Conservation (phyloP, 2,329 filamentous ascomycete genomes). For the Botrytis pseudocinerea region DNA sequence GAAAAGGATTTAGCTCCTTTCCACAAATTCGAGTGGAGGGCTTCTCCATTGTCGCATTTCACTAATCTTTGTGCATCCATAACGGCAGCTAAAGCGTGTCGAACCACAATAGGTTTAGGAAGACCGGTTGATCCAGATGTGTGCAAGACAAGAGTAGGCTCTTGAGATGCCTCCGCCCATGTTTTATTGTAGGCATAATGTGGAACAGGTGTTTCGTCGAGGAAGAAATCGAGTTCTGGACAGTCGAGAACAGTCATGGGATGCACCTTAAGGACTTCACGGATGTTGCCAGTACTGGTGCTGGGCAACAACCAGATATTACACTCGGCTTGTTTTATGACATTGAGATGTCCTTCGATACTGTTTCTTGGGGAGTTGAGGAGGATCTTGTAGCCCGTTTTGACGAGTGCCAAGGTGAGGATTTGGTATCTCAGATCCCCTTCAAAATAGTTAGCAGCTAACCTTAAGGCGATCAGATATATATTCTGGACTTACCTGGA, state of each 20-base stretch:
- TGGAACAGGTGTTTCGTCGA: conserved; percentile 19
- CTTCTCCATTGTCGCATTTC: neutral
- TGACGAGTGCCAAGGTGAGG: conserved; percentile 17
- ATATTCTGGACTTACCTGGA: conserved; percentile 14
- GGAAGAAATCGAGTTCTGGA: conserved; percentile 18
- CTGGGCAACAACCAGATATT: conserved; percentile 19
- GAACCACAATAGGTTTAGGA: conserved; percentile 27
- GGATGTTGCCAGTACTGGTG: neutral
- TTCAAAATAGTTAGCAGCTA: neutral
- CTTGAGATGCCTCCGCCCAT: conserved; percentile 33
- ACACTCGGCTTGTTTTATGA: conserved; percentile 16
- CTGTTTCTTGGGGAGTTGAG: conserved; percentile 17
- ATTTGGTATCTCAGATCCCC: conserved; percentile 22
- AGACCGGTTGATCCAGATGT: conserved; percentile 29
- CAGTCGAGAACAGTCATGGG: conserved; percentile 17
- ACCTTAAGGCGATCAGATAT: too few relatives aligned
- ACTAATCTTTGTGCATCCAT: conserved; percentile 1
- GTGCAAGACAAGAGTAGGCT: conserved; percentile 25
- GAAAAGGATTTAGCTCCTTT: neutral
- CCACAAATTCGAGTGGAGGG: neutral
- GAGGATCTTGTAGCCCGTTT: conserved; percentile 20
- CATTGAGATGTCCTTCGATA: conserved; percentile 22
- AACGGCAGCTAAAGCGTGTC: conserved; percentile 10
- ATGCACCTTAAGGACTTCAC: conserved; percentile 1
- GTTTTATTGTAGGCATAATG: conserved; percentile 25